Conservation (phyloP, 2,329 filamentous ascomycete species). For the Fusarium kyushuense region DNA sequence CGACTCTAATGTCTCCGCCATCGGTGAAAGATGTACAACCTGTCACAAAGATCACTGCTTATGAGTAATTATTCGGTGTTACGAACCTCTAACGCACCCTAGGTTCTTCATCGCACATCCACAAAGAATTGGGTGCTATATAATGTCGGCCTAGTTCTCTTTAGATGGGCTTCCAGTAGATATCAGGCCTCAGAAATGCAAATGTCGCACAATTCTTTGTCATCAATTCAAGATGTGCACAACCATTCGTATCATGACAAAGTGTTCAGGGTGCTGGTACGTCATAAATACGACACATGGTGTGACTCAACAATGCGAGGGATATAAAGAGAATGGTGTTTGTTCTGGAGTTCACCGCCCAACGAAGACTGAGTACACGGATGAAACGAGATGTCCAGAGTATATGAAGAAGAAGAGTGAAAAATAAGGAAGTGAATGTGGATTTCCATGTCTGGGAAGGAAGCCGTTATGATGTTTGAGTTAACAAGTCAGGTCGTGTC, state of each 20-base stretch:
- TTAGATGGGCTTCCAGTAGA: not conserved
- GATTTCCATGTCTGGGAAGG: not conserved
- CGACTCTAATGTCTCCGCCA: not conserved
- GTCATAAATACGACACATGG: constrained; percentile 2
- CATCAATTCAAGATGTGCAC: constrained; percentile 2
- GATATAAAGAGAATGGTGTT: not conserved
- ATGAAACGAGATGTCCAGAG: not conserved
- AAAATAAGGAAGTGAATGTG: not conserved
- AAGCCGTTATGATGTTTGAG: not conserved
- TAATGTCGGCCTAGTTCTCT: not conserved
- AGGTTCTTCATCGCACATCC: not conserved
- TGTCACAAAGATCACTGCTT: not conserved
- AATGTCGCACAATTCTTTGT: not conserved
- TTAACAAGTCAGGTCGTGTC: too few species aligned
- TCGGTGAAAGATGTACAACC: not conserved
- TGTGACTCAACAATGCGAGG: constrained; percentile 1
- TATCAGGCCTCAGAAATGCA: not conserved
- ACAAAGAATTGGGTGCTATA: not conserved
- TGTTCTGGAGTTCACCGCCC: constrained; percentile 2
- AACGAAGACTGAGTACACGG: not conserved
- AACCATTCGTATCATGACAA: not conserved
- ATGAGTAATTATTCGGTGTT: too few species aligned
- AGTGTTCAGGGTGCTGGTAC: constrained; percentile 1
- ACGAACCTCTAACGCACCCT: not conserved
- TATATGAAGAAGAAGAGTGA: not conserved